Evolutionary conservation across 306 rosid species (phyloP).

Genomic region (Lotus japonicus): DNA sequence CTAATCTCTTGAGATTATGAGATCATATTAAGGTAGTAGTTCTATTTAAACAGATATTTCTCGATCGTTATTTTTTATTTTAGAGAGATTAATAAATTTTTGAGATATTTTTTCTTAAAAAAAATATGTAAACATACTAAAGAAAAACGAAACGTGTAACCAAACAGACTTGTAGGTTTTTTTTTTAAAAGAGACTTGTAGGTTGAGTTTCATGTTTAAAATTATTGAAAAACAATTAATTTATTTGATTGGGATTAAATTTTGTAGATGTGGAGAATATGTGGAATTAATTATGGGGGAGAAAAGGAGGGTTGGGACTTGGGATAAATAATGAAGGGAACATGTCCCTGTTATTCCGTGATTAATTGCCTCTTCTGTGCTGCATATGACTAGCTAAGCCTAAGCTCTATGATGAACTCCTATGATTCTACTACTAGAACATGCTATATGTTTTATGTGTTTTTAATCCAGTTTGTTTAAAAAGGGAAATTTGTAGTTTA

Average conservation of each 20-base stretch:
- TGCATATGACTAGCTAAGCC: constrained; percentile 26
- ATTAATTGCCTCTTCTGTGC: constrained; percentile 28
- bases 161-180: too few relatives aligned
- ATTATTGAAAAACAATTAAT: not conserved
- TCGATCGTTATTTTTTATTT: too few relatives aligned
- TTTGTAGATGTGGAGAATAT: not conserved
- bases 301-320: not conserved
- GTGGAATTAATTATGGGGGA: not conserved
- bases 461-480: not conserved
- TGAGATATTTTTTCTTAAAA: too few relatives aligned
- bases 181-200: too few relatives aligned
- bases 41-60: too few relatives aligned
- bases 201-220: not conserved
- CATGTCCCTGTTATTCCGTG: constrained; percentile 25
- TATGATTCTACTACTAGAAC: not conserved
- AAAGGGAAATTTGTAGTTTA: not conserved
- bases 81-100: too few relatives aligned
- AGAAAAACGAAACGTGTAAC: too few relatives aligned
- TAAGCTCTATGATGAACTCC: not conserved
- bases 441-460: not conserved
- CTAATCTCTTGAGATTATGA: too few relatives aligned
- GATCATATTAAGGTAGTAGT: too few relatives aligned
- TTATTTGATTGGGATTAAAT: not conserved
- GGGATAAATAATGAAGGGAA: not conserved
- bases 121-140: too few relatives aligned